Percentiles rank a stretch among this genome's conserved stretches.
Conservation (phyloP, 345 rosid species). For the Cardamine occulta region DNA sequence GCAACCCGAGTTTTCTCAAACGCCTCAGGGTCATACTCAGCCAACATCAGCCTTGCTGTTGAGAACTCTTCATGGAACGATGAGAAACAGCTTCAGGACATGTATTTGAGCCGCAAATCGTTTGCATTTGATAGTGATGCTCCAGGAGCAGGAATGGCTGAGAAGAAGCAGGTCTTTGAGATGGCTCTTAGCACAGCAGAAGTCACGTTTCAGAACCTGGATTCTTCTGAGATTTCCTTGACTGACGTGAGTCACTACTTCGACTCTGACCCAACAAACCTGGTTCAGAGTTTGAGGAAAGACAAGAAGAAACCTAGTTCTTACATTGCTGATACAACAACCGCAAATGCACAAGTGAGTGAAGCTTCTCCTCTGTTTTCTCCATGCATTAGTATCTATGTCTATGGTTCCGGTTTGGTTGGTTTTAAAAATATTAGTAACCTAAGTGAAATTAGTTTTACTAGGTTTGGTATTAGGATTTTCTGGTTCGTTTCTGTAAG, state of each 20-base stretch:
- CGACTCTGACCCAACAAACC: conserved; percentile 92
- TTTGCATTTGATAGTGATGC: conserved; percentile 95
- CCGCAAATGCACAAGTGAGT: conserved; percentile 94
- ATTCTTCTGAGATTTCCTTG: conserved; percentile 92
- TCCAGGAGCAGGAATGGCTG: conserved; percentile 92
- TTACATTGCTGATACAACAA: conserved; percentile 94
- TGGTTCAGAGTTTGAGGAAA: conserved; percentile 90
- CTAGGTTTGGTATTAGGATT: background rate
- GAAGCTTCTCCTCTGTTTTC: conserved; percentile 8
- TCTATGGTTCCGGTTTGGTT: background rate
- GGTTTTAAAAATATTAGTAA: background rate
- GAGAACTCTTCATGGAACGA: conserved; percentile 99
- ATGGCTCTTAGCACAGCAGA: conserved; percentile 97
- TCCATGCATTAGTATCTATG: background rate
- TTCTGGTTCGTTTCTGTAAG: background rate
- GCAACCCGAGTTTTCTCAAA: conserved; percentile 97
- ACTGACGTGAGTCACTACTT: conserved; percentile 99
- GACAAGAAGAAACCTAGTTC: conserved; percentile 93
- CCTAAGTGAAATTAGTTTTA: background rate
- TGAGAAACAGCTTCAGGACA: conserved; percentile 99
- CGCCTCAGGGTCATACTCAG: conserved; percentile 96
- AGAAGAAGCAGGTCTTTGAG: conserved; percentile 89
- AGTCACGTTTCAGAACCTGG: conserved; percentile 97
- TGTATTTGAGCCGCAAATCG: conserved; percentile 97
- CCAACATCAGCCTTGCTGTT: conserved; percentile 89